phyloP scores from a whole-genome alignment of 768 basidiomycete species.

The Leucogyrophana mollusca region DNA sequence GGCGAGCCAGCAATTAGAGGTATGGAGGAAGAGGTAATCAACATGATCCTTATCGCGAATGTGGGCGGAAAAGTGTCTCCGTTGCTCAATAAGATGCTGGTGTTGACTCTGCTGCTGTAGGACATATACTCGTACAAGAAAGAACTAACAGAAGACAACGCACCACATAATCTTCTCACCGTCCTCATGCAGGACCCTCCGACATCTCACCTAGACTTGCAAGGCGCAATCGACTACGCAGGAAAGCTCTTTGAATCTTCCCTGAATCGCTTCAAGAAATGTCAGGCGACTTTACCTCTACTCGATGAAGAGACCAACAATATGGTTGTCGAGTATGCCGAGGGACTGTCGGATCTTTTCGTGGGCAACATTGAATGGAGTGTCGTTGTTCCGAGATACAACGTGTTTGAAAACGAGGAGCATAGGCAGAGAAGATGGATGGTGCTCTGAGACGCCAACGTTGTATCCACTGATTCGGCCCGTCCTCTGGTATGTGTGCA shows the following conservation, averaged over 20 bases:
- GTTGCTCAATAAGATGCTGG: background rate
- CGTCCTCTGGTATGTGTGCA: too few species aligned
- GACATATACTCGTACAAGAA: conserved; percentile 25
- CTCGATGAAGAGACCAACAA: conserved; percentile 1
- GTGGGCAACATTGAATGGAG: conserved; percentile 23
- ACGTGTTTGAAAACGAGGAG: background rate
- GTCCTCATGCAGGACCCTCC: conserved; percentile 20
- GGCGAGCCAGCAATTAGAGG: conserved; percentile 9
- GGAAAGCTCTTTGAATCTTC: conserved; percentile 4
- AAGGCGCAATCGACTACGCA: conserved; percentile 18
- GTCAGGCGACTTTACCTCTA: background rate
- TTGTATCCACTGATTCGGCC: too few species aligned
- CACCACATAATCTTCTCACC: conserved; percentile 20
- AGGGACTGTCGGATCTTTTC: conserved; percentile 18
- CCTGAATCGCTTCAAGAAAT: conserved; percentile 11
- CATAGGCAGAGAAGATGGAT: background rate
- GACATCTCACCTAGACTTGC: conserved; percentile 11
- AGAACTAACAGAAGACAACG: conserved; percentile 20
- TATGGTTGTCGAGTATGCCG: conserved; percentile 11
- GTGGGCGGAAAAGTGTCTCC: conserved; percentile 5
- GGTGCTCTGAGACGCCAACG: background rate
- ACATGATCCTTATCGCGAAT: conserved; percentile 15
- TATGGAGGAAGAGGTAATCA: conserved; percentile 10
- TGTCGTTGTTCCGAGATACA: conserved; percentile 2
- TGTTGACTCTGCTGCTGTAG: conserved; percentile 4